phyloP scores from a whole-genome alignment of 2,329 filamentous ascomycete genomes.

The Aspergillus brasiliensis region DNA sequence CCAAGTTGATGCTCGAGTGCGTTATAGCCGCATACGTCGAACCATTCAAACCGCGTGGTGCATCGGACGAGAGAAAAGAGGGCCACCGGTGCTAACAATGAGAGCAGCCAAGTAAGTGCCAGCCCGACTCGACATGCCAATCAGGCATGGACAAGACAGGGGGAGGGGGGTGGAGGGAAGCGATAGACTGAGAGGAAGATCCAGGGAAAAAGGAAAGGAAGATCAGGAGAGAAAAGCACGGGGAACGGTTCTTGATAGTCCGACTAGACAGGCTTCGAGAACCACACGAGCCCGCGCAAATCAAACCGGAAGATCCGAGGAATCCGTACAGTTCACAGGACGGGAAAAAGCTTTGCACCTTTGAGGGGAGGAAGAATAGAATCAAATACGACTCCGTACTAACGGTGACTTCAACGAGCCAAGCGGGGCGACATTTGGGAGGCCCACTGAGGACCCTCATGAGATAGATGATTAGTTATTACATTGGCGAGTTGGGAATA shows the following conservation, averaged over 20 bases:
- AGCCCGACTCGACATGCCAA: not conserved
- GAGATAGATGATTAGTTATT: not conserved
- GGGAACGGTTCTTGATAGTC: not conserved
- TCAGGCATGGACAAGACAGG: not conserved
- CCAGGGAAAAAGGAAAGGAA: not conserved
- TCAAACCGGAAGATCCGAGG: not conserved
- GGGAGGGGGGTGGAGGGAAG: too few species aligned
- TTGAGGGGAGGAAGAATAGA: not conserved
- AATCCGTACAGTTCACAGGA: not conserved
- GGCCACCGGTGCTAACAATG: not conserved
- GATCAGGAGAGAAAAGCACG: not conserved
- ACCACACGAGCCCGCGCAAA: not conserved
- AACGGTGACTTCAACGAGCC: not conserved
- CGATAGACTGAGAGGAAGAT: not conserved
- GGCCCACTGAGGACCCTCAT: not conserved
- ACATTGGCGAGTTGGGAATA: not conserved
- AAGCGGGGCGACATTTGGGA: not conserved
- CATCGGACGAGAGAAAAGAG: not conserved
- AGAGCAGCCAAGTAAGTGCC: not conserved
- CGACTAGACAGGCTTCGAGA: not conserved
- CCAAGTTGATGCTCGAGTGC: not conserved
- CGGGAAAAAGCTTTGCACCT: not conserved
- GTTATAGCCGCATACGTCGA: conserved; percentile 2
- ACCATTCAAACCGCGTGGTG: not conserved
- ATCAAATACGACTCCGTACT: not conserved